phyloP scores from a whole-genome alignment of 441 rosid genomes.

The Pelargonium exstipulatum region DNA sequence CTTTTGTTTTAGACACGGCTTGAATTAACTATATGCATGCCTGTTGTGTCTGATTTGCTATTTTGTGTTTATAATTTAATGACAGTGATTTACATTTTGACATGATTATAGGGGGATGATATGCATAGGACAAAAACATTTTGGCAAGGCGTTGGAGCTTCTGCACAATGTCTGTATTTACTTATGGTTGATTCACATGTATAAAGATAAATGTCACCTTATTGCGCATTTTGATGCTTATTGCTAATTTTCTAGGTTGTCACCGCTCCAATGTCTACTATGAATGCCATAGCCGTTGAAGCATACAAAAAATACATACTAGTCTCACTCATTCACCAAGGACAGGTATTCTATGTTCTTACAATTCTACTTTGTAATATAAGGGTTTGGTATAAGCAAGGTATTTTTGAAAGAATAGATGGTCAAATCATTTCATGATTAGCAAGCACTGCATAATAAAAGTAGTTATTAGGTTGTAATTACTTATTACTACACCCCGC shows the following conservation, averaged over 20 bases:
- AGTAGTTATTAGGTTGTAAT: not conserved
- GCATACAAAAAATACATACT: constrained; percentile 83
- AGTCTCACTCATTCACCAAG: constrained; percentile 77
- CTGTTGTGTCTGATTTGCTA: not conserved
- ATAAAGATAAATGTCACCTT: not conserved
- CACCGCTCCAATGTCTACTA: constrained; percentile 73
- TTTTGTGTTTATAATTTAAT: constrained; percentile 8
- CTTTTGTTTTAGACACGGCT: too few species aligned
- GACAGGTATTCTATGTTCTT: constrained; percentile 47
- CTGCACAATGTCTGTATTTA: constrained; percentile 56
- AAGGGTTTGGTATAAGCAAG: constrained; percentile 3
- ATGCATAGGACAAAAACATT: constrained; percentile 75
- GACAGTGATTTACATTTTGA: constrained; percentile 20
- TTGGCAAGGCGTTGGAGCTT: constrained; percentile 89
- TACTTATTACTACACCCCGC: not conserved
- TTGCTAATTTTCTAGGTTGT: constrained; percentile 52
- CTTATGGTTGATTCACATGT: constrained; percentile 14
- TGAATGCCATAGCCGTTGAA: constrained; percentile 82
- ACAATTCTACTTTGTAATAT: constrained; percentile 5
- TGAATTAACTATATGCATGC: too few species aligned
- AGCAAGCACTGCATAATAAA: not conserved
- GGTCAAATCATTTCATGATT: constrained; percentile 2
- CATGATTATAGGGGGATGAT: constrained; percentile 76
- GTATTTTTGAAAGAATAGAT: constrained; percentile 1
- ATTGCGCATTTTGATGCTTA: not conserved